Evolutionary conservation across 371 early-diverging fungal genomes (phyloP), one percentile per base, ranked within the genome.

Genomic region (Lichtheimia hyalospora): DNA sequence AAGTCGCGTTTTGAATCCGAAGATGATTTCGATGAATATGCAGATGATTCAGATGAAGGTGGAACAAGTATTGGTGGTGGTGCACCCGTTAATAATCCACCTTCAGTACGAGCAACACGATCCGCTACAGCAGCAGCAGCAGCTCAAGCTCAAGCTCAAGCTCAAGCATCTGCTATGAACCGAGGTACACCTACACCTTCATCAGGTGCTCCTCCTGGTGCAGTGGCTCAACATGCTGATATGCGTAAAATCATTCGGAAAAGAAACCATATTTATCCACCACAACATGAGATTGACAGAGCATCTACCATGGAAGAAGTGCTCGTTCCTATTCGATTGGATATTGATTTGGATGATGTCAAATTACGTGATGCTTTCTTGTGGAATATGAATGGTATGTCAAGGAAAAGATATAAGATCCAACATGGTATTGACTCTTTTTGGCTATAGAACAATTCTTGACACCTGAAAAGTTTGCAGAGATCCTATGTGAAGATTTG

Each of bases 391-490:
- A 87, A 90, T 69, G 91, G 84, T 82, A 71, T 24, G 25, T 42
- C 12, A 7, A 48, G 8, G 25, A n/a, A 12, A 3, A 20, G 39
- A 24, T 40, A 6, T n/a, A 28, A 8, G 28, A 46, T 7, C 5
- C 3, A 23, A 41, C 1, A 43, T 23, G 15, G 25, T 13, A 0
- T 13, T 49, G 15, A 41, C 46, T 2, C 40, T 13, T 25, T 15
- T 49, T 57, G 53, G 7, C 14, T 20, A 16, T 61, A 86, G 95
- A 97, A 61, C 83, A 83, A 60, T 72, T 88, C n/a, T 71, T 94
- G 53, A 92, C 96, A 13, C 96, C 97, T 2, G 94, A 95, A 58
- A 84, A 90, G 62, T 96, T 96, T 84, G 97, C 95, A 8, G 89
- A 92, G 62, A 87, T 95, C 43, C 68, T 96, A 21, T 92, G 92